Evolutionary conservation across 352 stramenopile species (phyloP).

Genomic region (Phytophthora europaea): DNA sequence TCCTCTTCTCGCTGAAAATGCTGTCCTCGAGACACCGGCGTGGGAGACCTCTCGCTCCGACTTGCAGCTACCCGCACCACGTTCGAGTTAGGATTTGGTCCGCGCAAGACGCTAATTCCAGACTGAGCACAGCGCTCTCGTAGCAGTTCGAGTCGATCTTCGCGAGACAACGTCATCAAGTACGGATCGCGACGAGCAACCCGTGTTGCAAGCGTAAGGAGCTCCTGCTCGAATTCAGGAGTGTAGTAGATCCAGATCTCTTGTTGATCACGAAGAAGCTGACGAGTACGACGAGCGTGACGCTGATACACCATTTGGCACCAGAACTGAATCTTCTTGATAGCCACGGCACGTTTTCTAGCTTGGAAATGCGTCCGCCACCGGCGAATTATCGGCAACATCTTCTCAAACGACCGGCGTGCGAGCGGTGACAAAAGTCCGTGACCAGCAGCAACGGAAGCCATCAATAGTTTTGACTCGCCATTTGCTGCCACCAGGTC

Average conservation of each 20-base stretch:
- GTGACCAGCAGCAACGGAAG: constrained; percentile 38
- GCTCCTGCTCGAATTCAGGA: constrained; percentile 54
- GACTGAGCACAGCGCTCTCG: constrained; percentile 58
- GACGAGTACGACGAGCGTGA: constrained; percentile 60
- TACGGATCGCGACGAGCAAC: constrained; percentile 69
- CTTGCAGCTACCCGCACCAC: constrained; percentile 31
- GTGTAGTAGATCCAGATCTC: constrained; percentile 86
- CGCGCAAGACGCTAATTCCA: constrained; percentile 67
- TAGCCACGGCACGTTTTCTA: constrained; percentile 70
- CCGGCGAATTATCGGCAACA: constrained; percentile 61
- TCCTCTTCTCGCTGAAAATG: constrained; percentile 32
- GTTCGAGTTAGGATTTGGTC: constrained; percentile 47
- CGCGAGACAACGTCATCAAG: constrained; percentile 61
- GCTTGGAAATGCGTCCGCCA: constrained; percentile 63
- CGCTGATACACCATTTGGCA: constrained; percentile 80
- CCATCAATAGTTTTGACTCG: constrained; percentile 58
- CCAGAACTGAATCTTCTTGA: constrained; percentile 86
- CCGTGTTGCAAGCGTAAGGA: constrained; percentile 64
- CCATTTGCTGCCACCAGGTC: constrained; percentile 57
- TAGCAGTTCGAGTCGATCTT: constrained; percentile 56
- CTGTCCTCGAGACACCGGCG: neutral
- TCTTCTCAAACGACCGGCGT: constrained; percentile 55
- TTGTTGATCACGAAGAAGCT: constrained; percentile 65
- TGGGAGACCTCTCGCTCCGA: constrained; percentile 2
- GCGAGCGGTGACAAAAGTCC: constrained; percentile 41